A percentile compares a stretch with the other conserved stretches of the same genome.
Evolutionary conservation across 257 asterid genomes (phyloP).

Genomic region (Galeopsis tetrahit): DNA sequence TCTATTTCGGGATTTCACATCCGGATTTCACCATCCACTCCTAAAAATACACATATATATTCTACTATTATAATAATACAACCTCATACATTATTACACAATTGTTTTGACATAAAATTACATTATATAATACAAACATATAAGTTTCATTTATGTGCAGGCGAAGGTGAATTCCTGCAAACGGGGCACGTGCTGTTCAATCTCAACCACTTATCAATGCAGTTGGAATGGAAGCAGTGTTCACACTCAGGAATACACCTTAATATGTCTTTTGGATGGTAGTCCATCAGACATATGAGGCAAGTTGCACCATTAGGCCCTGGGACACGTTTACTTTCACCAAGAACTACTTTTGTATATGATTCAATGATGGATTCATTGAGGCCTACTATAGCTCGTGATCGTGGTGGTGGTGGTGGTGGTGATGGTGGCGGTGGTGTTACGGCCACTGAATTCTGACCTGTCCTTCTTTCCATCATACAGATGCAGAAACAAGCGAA

Average conservation of each 20-base stretch:
- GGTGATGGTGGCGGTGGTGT: too few species aligned
- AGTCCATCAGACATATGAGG: conserved; percentile 77
- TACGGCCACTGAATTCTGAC: conserved; percentile 26
- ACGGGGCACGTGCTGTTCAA: conserved; percentile 70
- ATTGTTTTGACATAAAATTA: too few species aligned
- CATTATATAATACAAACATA: too few species aligned
- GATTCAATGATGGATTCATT: conserved; percentile 69
- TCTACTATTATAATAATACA: too few species aligned
- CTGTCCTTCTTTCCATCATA: conserved; percentile 34
- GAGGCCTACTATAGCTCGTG: conserved; percentile 45
- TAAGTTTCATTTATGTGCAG: conserved; percentile 6
- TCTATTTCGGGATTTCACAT: too few species aligned
- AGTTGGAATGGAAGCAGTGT: conserved; percentile 85
- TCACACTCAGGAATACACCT: conserved; percentile 70
- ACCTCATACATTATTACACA: too few species aligned
- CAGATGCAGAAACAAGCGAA: conserved; percentile 42
- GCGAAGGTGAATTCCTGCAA: conserved; percentile 69
- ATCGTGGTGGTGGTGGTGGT: conserved; percentile 21
- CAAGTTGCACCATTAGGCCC: conserved; percentile 69
- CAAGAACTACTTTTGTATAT: conserved; percentile 64
- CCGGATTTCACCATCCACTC: too few species aligned
- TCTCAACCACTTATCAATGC: conserved; percentile 83
- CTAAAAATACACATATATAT: not conserved
- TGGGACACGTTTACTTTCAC: conserved; percentile 68
- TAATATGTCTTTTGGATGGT: conserved; percentile 61